phyloP scores from a whole-genome alignment of 2,329 filamentous ascomycete genomes.

The Hymenoscyphus linearis region DNA sequence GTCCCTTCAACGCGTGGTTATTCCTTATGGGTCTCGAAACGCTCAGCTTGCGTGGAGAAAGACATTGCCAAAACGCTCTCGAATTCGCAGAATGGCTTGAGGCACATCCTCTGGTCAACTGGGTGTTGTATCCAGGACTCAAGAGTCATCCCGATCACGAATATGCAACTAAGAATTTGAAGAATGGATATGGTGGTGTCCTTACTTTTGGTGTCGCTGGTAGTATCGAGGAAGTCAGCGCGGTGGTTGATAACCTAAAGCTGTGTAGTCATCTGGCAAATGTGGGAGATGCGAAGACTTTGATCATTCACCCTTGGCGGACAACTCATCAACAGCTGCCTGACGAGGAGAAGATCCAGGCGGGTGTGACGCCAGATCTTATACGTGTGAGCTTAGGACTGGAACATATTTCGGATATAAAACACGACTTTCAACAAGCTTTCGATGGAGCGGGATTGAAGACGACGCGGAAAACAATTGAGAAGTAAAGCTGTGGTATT shows the following conservation, averaged over 20 bases:
- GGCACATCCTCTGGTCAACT: conserved; percentile 58
- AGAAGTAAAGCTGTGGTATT: not conserved
- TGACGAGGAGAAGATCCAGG: conserved; percentile 53
- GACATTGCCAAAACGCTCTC: conserved; percentile 58
- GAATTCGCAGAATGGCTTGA: conserved; percentile 60
- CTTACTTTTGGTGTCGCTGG: conserved; percentile 65
- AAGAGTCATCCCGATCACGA: conserved; percentile 55
- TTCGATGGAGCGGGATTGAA: conserved; percentile 15
- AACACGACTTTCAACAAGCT: conserved; percentile 49
- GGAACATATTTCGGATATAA: conserved; percentile 66
- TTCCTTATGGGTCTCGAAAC: conserved; percentile 63
- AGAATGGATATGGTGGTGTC: conserved; percentile 61
- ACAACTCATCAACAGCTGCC: conserved; percentile 62
- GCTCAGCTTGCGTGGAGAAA: conserved; percentile 56
- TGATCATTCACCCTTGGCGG: conserved; percentile 63
- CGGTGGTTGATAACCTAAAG: conserved; percentile 66
- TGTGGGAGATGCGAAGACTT: conserved; percentile 56
- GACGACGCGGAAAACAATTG: not conserved
- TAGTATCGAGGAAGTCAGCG: conserved; percentile 54
- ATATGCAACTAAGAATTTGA: conserved; percentile 60
- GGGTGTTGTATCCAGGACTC: conserved; percentile 65
- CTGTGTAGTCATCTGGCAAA: conserved; percentile 66
- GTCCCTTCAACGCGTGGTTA: conserved; percentile 65
- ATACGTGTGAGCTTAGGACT: conserved; percentile 44
- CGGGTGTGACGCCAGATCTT: conserved; percentile 53